phyloP scores from a whole-genome alignment of 192 early-diverging fungal species.

The Backusella morwellensis region DNA sequence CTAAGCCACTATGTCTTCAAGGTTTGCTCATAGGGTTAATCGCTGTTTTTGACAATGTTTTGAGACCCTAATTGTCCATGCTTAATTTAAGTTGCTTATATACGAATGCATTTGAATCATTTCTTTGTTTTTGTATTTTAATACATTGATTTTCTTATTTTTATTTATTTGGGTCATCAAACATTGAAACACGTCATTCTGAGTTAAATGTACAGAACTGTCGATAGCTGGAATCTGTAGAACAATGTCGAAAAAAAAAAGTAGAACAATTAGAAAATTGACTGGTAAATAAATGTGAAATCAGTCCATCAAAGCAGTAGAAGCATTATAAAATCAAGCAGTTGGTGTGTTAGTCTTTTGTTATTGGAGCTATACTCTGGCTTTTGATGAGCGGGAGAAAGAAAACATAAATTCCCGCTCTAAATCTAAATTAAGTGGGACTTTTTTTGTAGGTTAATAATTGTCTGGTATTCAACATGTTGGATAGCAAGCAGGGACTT shows the following conservation, averaged over 20 bases:
- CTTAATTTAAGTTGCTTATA: background rate
- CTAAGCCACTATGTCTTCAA: background rate
- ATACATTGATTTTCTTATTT: too few relatives aligned
- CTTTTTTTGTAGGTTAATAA: background rate
- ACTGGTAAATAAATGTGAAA: background rate
- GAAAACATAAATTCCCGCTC: background rate
- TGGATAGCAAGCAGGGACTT: background rate
- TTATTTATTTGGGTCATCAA: background rate
- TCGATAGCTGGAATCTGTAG: background rate
- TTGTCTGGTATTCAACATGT: background rate
- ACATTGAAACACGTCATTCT: constrained; percentile 2
- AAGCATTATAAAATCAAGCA: background rate
- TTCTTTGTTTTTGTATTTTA: background rate
- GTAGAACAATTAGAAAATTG: background rate
- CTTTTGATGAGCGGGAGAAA: background rate
- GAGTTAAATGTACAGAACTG: background rate
- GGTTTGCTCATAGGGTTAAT: background rate
- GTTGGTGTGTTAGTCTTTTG: background rate
- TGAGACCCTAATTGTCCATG: background rate
- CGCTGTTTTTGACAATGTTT: background rate
- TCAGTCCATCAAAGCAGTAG: background rate
- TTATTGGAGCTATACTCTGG: background rate
- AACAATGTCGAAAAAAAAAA: background rate
- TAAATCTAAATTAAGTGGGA: background rate
- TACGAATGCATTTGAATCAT: background rate